Evolutionary conservation across 768 basidiomycete genomes (phyloP).

Genomic region (Trametes coccinea): DNA sequence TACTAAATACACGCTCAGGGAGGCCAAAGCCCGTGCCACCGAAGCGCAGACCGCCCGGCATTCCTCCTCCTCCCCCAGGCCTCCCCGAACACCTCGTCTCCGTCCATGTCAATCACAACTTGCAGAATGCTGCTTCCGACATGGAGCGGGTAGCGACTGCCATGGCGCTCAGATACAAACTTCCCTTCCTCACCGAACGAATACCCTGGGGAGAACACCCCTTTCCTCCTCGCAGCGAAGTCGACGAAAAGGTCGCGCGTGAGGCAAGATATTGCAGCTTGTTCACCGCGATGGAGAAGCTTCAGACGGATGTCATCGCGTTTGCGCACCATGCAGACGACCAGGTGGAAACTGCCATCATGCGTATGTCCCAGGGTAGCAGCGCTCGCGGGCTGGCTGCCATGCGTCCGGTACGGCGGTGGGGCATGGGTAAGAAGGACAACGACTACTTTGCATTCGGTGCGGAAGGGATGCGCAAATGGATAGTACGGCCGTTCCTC

Average conservation of each 20-base stretch:
- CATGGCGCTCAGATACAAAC: slow-evolving; percentile 49
- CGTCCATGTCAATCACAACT: slow-evolving; percentile 66
- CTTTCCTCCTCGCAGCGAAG: slow-evolving; percentile 49
- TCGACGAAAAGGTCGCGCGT: slow-evolving; percentile 61
- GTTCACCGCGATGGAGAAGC: slow-evolving; percentile 45
- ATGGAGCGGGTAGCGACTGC: slow-evolving; percentile 56
- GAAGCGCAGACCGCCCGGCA: not conserved
- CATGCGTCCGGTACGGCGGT: slow-evolving; percentile 67
- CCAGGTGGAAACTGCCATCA: slow-evolving; percentile 78
- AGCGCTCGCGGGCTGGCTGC: slow-evolving; percentile 59
- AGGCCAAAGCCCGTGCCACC: not conserved
- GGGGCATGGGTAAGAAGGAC: slow-evolving; percentile 68
- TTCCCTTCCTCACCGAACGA: slow-evolving; percentile 25
- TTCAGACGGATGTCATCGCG: slow-evolving; percentile 47
- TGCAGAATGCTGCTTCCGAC: slow-evolving; percentile 55
- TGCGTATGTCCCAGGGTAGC: slow-evolving; percentile 64
- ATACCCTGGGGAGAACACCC: slow-evolving; percentile 60
- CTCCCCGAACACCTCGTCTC: slow-evolving; percentile 45
- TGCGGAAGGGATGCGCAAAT: slow-evolving; percentile 58
- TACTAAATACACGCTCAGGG: not conserved
- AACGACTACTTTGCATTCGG: slow-evolving; percentile 42
- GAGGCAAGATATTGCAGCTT: slow-evolving; percentile 48
- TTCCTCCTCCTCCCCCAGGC: slow-evolving; percentile 1
- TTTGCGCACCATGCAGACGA: slow-evolving; percentile 83
- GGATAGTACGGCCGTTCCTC: slow-evolving; percentile 74